Conservation (phyloP, 768 basidiomycete genomes). For the Rhodotorula kratochvilovae region DNA sequence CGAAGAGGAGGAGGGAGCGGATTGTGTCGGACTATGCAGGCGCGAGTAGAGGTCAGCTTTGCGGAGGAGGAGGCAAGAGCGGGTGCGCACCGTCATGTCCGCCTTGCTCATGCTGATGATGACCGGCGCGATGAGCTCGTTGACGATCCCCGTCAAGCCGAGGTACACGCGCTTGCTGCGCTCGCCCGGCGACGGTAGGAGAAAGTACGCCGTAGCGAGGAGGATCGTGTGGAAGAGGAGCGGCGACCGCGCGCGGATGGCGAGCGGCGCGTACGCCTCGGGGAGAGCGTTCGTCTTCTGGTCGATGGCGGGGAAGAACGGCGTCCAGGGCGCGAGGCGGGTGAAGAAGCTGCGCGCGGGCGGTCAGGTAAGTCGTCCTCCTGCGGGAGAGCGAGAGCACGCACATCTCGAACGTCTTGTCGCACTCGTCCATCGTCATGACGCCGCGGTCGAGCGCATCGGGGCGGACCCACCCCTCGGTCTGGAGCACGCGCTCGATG, state of each 20-base stretch:
- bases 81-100: neutral
- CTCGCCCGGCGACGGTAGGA: neutral
- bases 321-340: neutral
- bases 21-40: neutral
- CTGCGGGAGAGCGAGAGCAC: neutral
- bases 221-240: conserved; percentile 31
- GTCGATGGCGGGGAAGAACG: neutral
- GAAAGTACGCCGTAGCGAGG: conserved; percentile 6
- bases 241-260: conserved; percentile 6
- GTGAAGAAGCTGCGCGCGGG: neutral
- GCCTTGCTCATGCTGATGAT: neutral
- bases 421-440: neutral
- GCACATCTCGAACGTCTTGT: conserved; percentile 7
- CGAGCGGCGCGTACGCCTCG: neutral
- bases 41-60: neutral
- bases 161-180: neutral
- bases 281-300: neutral
- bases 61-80: neutral
- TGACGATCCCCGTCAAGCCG: conserved; percentile 4
- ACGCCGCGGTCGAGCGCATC: conserved; percentile 1
- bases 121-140: conserved; percentile 3
- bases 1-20: neutral
- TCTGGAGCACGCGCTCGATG: neutral
- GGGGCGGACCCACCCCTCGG: neutral
- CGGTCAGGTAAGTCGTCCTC: rapidly evolving